phyloP scores from a whole-genome alignment of 257 asterid species.

The Capsicum baccatum region DNA sequence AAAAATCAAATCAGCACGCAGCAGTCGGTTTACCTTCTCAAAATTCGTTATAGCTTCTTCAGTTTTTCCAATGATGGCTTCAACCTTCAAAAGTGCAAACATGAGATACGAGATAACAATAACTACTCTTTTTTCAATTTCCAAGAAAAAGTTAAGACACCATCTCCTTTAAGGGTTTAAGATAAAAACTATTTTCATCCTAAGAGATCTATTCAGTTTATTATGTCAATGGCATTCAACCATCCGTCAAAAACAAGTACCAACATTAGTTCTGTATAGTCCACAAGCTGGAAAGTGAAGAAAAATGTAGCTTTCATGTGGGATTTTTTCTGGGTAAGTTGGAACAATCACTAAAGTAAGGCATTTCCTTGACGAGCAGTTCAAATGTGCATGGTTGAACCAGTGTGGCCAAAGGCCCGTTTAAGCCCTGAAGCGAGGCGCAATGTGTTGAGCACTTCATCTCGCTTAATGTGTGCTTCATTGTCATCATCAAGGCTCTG shows the following conservation, averaged over 20 bases:
- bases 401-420: too few species aligned
- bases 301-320: background rate
- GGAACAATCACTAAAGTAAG: background rate
- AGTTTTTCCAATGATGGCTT: conserved; percentile 82
- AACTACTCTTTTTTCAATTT: conserved; percentile 11
- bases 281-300: background rate
- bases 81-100: conserved; percentile 60
- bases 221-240: background rate
- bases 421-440: too few species aligned
- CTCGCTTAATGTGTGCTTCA: too few species aligned
- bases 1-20: conserved; percentile 19
- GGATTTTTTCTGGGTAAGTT: background rate
- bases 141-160: background rate
- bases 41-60: conserved; percentile 92
- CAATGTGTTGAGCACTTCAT: too few species aligned
- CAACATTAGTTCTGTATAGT: background rate
- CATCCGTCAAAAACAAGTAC: background rate
- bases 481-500: too few species aligned
- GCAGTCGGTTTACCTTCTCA: conserved; percentile 66
- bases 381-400: conserved; percentile 3
- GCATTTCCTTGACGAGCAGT: conserved; percentile 4
- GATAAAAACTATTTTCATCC: background rate
- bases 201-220: background rate
- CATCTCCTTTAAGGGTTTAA: background rate
- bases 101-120: conserved; percentile 29